These are phyloP conservation scores for Mallotus repandus DNA, from an alignment of 441 rosid genomes.

Conservation along the genomic window DNA sequence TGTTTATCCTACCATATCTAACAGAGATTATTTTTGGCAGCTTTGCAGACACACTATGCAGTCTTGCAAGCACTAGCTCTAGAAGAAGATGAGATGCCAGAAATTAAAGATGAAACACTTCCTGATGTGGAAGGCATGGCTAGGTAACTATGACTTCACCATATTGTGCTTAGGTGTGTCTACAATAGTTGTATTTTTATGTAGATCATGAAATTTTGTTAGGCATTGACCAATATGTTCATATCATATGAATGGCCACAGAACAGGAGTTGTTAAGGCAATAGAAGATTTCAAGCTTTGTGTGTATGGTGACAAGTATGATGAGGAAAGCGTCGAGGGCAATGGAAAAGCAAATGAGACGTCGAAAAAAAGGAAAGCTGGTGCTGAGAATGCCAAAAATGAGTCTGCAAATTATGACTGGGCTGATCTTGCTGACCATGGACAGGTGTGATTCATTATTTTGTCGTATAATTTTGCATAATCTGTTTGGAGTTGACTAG, in stretches of 20 bases:
- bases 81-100: slow-evolving; percentile 75
- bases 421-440: slow-evolving; percentile 70
- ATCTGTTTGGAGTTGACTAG: not conserved
- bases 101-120: slow-evolving; percentile 69
- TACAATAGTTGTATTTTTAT: not conserved
- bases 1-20: slow-evolving; percentile 11
- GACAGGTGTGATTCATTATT: slow-evolving; percentile 51
- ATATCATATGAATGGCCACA: slow-evolving; percentile 26
- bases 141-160: slow-evolving; percentile 41
- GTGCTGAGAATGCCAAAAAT: slow-evolving; percentile 44
- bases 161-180: not conserved
- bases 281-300: slow-evolving; percentile 71
- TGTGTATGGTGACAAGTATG: slow-evolving; percentile 67
- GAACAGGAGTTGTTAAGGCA: slow-evolving; percentile 63
- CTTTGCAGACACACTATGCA: slow-evolving; percentile 93
- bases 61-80: slow-evolving; percentile 86
- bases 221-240: slow-evolving; percentile 37
- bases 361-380: slow-evolving; percentile 68
- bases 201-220: slow-evolving; percentile 44
- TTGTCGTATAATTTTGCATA: not conserved
- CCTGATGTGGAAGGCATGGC: slow-evolving; percentile 92
- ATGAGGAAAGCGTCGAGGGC: slow-evolving; percentile 43
- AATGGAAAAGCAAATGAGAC: slow-evolving; percentile 48
- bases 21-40: slow-evolving; percentile 40
- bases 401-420: slow-evolving; percentile 55